Evolutionary conservation across 1,284 basidiomycete genomes (phyloP).

Genomic region (Apiotrichum gracile): DNA sequence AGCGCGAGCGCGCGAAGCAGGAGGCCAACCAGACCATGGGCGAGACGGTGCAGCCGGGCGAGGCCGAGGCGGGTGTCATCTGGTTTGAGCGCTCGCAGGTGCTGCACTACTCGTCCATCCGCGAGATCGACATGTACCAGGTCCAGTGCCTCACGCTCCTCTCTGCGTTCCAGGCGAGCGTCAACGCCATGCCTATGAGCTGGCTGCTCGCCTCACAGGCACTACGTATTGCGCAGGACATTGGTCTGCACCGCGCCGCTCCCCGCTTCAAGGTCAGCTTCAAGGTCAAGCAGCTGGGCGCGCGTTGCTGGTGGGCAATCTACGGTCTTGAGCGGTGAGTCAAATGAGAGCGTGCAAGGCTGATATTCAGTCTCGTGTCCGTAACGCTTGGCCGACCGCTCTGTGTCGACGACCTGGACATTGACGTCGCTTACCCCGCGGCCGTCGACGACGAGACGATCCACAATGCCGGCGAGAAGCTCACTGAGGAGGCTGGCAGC

Average conservation of each 20-base stretch:
- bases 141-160: slow-evolving; percentile 81
- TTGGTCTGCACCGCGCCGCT: slow-evolving; percentile 79
- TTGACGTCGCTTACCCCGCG: slow-evolving; percentile 59
- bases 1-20: slow-evolving; percentile 57
- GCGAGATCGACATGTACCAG: slow-evolving; percentile 68
- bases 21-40: slow-evolving; percentile 10
- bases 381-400: slow-evolving; percentile 65
- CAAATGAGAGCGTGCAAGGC: too few species aligned
- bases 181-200: slow-evolving; percentile 83
- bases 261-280: slow-evolving; percentile 62
- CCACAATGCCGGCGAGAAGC: slow-evolving; percentile 40
- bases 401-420: slow-evolving; percentile 50
- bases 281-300: slow-evolving; percentile 76
- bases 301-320: slow-evolving; percentile 85
- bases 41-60: slow-evolving; percentile 35
- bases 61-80: slow-evolving; percentile 44
- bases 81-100: slow-evolving; percentile 58
- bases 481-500: slow-evolving; percentile 42
- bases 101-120: slow-evolving; percentile 77
- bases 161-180: slow-evolving; percentile 79
- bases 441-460: slow-evolving; percentile 73
- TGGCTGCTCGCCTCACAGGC: slow-evolving; percentile 85
- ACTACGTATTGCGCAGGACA: slow-evolving; percentile 75
- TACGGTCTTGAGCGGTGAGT: slow-evolving; percentile 63
- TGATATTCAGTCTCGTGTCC: too few species aligned